Base-by-base conservation (phyloP, 345 rosid genomes). In the Erodium maritimum region DNA sequence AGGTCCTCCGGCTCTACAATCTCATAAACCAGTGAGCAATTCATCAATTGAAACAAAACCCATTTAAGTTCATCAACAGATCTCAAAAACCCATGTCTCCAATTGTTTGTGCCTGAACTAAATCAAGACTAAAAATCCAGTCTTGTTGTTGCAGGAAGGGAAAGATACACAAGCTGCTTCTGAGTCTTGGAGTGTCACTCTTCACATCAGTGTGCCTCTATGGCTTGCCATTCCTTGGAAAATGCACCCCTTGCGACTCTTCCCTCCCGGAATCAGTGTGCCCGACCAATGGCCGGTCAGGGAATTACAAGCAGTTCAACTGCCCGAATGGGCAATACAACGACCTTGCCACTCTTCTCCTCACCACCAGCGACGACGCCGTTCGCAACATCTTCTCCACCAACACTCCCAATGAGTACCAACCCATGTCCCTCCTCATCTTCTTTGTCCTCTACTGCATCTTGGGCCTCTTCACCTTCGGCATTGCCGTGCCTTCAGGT, bases 401-500 rank as follows among this genome's bases (percentile, higher is more conserved):
- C 60, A 81, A 82, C 68, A 86, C 91, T 48, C 58, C 83, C 0
- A 66, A 57, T 7, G 97, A 88, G 67, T 91, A 78, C 69, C 72
- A 75, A 17, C 62, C 73, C 29, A 19, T 66, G 17, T 72, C 96
- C 17, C 81, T 88, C 16, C 71, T 84, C 63, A 77, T 88, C 59
- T 88, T 91, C 82, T 88, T 91, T 50, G 71, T 52, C 4, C 80
- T 86, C 23, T 88, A 86, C 66, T 91, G 90, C 62, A 71, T 84
- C 63, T 69, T 91, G 50, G 98, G 95, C 59, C 71, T 88, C 48
- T 14, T 88, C 69, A 91, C 98, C 29, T 86, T 84, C 17, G 98
- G 98, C 53, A 91, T 91, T 66, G 96, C 96, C 22, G 88, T 86
- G 52, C 98, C 98, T 11, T 82, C 96, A 12, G 98, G 98, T 37